Percentiles rank a stretch among this genome's conserved stretches.
phyloP scores from a whole-genome alignment of 768 basidiomycete genomes.

The Leccinum imitatum region DNA sequence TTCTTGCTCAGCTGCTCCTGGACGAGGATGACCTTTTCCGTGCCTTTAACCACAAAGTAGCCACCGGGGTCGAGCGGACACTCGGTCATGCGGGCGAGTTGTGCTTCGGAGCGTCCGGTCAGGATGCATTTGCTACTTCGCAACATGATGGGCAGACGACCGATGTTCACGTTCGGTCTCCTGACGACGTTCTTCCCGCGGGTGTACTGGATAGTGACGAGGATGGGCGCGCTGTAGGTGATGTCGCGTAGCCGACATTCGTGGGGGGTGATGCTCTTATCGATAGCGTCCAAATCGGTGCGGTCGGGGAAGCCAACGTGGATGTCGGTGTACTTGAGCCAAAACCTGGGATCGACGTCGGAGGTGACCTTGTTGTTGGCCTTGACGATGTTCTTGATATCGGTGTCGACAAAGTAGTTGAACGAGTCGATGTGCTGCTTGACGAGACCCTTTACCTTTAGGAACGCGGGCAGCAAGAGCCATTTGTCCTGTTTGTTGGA shows the following conservation, averaged over 20 bases:
- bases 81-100: slow-evolving; percentile 93
- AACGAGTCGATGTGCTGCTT: slow-evolving; percentile 99
- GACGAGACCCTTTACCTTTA: slow-evolving; percentile 97
- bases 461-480: slow-evolving; percentile 93
- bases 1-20: slow-evolving; percentile 99
- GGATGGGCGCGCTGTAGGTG: slow-evolving; percentile 90
- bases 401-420: slow-evolving; percentile 97
- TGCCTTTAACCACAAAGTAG: slow-evolving; percentile 98
- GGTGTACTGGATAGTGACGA: slow-evolving; percentile 94
- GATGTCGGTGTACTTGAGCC: slow-evolving; percentile 96
- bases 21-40: slow-evolving; percentile 98
- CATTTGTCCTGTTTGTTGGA: slow-evolving; percentile 87
- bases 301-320: slow-evolving; percentile 90
- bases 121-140: slow-evolving; percentile 93
- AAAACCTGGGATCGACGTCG: slow-evolving; percentile 95
- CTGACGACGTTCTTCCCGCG: slow-evolving; percentile 87
- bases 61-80: slow-evolving; percentile 99
- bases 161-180: slow-evolving; percentile 80
- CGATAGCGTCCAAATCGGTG: slow-evolving; percentile 75
- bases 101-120: slow-evolving; percentile 69
- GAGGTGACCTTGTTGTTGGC: slow-evolving; percentile 94
- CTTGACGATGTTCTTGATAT: slow-evolving; percentile 94
- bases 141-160: slow-evolving; percentile 94
- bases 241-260: slow-evolving; percentile 96
- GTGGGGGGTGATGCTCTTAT: slow-evolving; percentile 88